Evolutionary conservation across 1,284 basidiomycete genomes (phyloP).

Genomic region (Erythrobasidium hasegawianum): DNA sequence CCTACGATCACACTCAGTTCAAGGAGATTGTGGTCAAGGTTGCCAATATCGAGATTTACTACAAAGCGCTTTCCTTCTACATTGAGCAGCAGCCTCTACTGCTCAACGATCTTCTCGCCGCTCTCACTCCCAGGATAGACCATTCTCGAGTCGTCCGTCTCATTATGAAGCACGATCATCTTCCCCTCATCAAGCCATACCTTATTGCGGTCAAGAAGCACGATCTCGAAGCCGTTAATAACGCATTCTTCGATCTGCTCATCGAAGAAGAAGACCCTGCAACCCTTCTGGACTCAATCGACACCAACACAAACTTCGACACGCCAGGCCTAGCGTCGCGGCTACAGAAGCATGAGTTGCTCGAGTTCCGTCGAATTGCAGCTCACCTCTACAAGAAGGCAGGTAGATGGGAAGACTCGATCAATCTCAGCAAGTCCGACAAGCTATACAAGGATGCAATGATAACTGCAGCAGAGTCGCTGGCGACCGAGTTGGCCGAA

Average conservation of each 20-base stretch:
- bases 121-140: slow-evolving; percentile 87
- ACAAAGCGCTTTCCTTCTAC: slow-evolving; percentile 58
- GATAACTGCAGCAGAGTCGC: slow-evolving; percentile 81
- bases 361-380: slow-evolving; percentile 92
- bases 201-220: slow-evolving; percentile 94
- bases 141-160: slow-evolving; percentile 91
- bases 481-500: slow-evolving; percentile 78
- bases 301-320: slow-evolving; percentile 98
- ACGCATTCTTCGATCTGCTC: slow-evolving; percentile 91
- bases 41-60: slow-evolving; percentile 98
- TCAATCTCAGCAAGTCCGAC: slow-evolving; percentile 89
- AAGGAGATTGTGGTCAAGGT: slow-evolving; percentile 92
- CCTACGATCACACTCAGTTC: slow-evolving; percentile 99
- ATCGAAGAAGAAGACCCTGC: slow-evolving; percentile 99
- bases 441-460: slow-evolving; percentile 86
- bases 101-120: slow-evolving; percentile 87
- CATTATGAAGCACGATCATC: slow-evolving; percentile 81
- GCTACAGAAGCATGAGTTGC: slow-evolving; percentile 82
- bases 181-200: slow-evolving; percentile 91
- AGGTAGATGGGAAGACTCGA: slow-evolving; percentile 87
- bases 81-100: slow-evolving; percentile 51
- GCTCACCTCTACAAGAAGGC: slow-evolving; percentile 99
- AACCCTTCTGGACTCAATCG: slow-evolving; percentile 90
- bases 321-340: slow-evolving; percentile 79
- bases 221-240: slow-evolving; percentile 94